Evolutionary conservation across 2,329 filamentous ascomycete genomes (phyloP).

Genomic region (Pleomassaria siparia): DNA sequence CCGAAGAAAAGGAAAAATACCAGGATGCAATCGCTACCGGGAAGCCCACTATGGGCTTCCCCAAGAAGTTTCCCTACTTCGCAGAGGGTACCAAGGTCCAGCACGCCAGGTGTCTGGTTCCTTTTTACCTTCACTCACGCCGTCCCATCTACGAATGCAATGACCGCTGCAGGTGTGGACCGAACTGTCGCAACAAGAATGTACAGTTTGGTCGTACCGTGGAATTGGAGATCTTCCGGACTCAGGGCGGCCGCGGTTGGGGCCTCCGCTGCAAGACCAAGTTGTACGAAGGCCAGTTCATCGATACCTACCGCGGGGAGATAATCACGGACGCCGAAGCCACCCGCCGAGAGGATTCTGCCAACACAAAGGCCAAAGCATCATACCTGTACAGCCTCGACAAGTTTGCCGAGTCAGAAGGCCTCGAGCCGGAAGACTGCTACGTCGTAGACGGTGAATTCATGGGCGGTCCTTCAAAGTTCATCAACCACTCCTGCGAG

Average conservation of each 20-base stretch:
- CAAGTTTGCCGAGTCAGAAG: slow-evolving; percentile 69
- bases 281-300: slow-evolving; percentile 72
- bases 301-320: slow-evolving; percentile 75
- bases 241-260: slow-evolving; percentile 69
- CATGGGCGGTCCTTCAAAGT: slow-evolving; percentile 75
- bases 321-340: slow-evolving; percentile 60
- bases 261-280: slow-evolving; percentile 67
- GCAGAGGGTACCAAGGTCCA: slow-evolving; percentile 31
- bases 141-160: slow-evolving; percentile 79
- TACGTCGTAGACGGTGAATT: slow-evolving; percentile 67
- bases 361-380: slow-evolving; percentile 62
- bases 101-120: slow-evolving; percentile 34
- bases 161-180: slow-evolving; percentile 65
- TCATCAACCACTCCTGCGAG: slow-evolving; percentile 81
- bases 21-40: slow-evolving; percentile 16
- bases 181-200: slow-evolving; percentile 70
- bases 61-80: slow-evolving; percentile 65
- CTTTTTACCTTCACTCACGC: slow-evolving; percentile 47
- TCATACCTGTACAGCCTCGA: slow-evolving; percentile 81
- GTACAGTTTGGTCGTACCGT: slow-evolving; percentile 73
- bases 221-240: slow-evolving; percentile 76
- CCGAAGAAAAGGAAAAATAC: slow-evolving; percentile 26
- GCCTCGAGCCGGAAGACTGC: slow-evolving; percentile 45
- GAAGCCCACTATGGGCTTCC: slow-evolving; percentile 39
- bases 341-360: slow-evolving; percentile 60